Conservation (phyloP, 2,329 filamentous ascomycete species). For the Penicillium decumbens region DNA sequence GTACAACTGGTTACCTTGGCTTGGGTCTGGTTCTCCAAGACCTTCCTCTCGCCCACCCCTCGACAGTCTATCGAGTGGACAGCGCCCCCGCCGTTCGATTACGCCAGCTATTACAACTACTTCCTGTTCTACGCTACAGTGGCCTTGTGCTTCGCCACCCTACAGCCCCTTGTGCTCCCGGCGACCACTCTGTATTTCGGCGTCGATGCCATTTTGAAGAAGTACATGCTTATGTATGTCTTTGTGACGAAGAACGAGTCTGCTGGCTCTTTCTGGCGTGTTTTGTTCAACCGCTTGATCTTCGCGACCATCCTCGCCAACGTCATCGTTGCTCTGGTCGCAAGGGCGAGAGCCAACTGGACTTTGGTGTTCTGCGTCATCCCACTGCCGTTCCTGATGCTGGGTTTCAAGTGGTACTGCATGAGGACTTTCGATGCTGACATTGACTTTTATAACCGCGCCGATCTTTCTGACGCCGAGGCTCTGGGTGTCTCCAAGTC, state of each 20-base stretch:
- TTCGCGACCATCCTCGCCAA: conserved; percentile 77
- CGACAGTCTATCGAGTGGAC: conserved; percentile 88
- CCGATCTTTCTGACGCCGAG: conserved; percentile 53
- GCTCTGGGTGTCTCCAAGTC: conserved; percentile 33
- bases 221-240: conserved; percentile 89
- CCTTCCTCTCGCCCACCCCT: conserved; percentile 81
- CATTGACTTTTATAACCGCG: conserved; percentile 73
- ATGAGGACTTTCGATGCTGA: conserved; percentile 68
- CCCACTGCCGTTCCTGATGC: conserved; percentile 72
- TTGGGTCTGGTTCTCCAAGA: conserved; percentile 80
- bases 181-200: conserved; percentile 85
- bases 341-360: conserved; percentile 64
- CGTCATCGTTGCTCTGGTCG: conserved; percentile 68
- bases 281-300: conserved; percentile 86
- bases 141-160: conserved; percentile 72
- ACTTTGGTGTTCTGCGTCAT: conserved; percentile 64
- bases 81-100: conserved; percentile 87
- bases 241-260: conserved; percentile 97
- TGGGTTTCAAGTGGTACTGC: conserved; percentile 86
- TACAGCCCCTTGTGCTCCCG: conserved; percentile 82
- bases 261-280: conserved; percentile 86
- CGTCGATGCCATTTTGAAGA: conserved; percentile 85
- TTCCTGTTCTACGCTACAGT: conserved; percentile 93
- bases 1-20: conserved; percentile 78
- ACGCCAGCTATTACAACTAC: conserved; percentile 96